Conservation (phyloP, 2,329 filamentous ascomycete genomes). For the Sporothrix brunneoviolacea region DNA sequence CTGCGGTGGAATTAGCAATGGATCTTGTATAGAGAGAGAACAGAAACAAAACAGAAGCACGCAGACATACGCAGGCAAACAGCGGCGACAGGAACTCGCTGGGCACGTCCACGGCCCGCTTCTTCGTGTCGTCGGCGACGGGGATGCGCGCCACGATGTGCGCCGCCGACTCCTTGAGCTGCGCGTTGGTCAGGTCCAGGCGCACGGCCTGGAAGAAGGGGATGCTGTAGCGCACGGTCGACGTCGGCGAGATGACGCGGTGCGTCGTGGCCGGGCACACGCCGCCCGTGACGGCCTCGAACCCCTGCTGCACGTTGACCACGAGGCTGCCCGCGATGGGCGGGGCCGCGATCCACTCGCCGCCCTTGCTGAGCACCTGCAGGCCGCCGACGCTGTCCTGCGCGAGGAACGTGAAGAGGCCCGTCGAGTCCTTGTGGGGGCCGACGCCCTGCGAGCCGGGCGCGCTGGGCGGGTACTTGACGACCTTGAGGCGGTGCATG, state of each 20-base stretch:
- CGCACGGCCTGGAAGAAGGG: conserved; percentile 45
- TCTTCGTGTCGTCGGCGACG: conserved; percentile 12
- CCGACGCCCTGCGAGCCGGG: conserved; percentile 45
- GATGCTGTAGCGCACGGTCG: conserved; percentile 32
- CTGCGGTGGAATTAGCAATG: too few species aligned
- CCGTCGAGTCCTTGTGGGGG: conserved; percentile 56
- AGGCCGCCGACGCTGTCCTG: conserved; percentile 48
- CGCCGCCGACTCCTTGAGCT: conserved; percentile 12
- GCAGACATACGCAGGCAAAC: conserved; percentile 14
- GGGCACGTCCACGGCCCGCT: conserved; percentile 15
- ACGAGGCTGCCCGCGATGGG: conserved; percentile 44
- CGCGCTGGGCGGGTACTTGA: conserved; percentile 41
- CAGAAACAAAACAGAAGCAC: too few species aligned
- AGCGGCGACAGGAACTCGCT: conserved; percentile 17
- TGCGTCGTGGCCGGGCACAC: conserved; percentile 47
- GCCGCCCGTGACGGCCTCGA: conserved; percentile 50
- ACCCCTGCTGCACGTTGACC: conserved; percentile 52
- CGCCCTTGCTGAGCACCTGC: conserved; percentile 44
- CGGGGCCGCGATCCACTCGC: conserved; percentile 44
- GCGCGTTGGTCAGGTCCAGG: conserved; percentile 27
- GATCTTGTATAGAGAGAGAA: too few species aligned
- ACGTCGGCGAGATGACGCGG: conserved; percentile 28
- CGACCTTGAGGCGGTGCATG: conserved; percentile 54
- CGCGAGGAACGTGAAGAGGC: conserved; percentile 57
- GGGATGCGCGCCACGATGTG: conserved; percentile 15